These are phyloP conservation scores for Zygosaccharomyces lentus DNA, from an alignment of 805 yeast species.

Conservation along the genomic window DNA sequence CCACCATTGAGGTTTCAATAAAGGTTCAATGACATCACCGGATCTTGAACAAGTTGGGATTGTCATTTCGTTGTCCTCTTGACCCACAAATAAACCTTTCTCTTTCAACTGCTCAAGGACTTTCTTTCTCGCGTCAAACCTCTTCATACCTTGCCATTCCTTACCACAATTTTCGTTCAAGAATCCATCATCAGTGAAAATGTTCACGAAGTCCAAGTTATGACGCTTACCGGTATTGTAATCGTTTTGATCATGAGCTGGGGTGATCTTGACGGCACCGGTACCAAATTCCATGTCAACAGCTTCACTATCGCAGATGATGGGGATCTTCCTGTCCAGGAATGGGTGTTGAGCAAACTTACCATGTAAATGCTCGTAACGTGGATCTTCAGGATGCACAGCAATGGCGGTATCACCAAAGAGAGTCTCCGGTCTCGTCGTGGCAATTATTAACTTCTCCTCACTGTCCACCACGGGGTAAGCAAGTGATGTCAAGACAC, in stretches of 20 bases:
- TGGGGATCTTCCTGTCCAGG: constrained; percentile 78
- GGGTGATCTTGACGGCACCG: constrained; percentile 99
- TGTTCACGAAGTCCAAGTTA: constrained; percentile 80
- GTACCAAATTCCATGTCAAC: constrained; percentile 99
- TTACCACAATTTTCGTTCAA: constrained; percentile 86
- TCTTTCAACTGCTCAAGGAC: constrained; percentile 79
- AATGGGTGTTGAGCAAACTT: constrained; percentile 89
- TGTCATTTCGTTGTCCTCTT: constrained; percentile 92
- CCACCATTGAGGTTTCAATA: constrained; percentile 99
- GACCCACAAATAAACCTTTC: constrained; percentile 72
- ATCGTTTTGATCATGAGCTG: constrained; percentile 98
- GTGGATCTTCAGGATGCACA: constrained; percentile 90
- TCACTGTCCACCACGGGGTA: constrained; percentile 74
- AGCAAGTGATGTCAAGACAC: constrained; percentile 93
- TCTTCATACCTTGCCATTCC: constrained; percentile 82
- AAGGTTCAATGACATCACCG: constrained; percentile 94
- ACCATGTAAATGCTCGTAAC: constrained; percentile 94
- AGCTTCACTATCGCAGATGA: constrained; percentile 83
- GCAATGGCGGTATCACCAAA: constrained; percentile 99
- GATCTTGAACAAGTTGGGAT: constrained; percentile 94
- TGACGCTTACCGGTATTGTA: constrained; percentile 94
- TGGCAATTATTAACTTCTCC: constrained; percentile 87
- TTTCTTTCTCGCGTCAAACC: constrained; percentile 86
- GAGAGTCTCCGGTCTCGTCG: constrained; percentile 97
- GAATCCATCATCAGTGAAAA: constrained; percentile 86